Evolutionary conservation across 2,329 filamentous ascomycete genomes (phyloP).

Genomic region (Fusarium globosum): DNA sequence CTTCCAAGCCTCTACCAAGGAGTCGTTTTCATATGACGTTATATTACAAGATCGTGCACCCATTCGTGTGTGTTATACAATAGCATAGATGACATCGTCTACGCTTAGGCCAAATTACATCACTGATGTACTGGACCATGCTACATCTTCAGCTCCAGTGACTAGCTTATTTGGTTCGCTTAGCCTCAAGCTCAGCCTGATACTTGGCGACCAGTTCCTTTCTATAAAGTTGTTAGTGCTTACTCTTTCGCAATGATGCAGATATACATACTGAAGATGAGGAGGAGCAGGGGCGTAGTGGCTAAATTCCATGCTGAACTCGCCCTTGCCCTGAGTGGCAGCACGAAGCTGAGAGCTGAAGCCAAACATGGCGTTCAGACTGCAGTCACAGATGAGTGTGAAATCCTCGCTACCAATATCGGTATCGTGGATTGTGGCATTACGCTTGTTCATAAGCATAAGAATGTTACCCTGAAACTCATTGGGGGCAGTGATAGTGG

Average conservation of each 20-base stretch:
- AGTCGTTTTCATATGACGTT: conserved; percentile 33
- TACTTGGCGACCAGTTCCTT: conserved; percentile 70
- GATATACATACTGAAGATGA: conserved; percentile 81
- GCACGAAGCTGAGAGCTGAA: conserved; percentile 92
- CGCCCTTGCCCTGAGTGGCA: conserved; percentile 96
- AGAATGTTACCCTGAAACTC: conserved; percentile 99
- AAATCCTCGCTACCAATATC: conserved; percentile 96
- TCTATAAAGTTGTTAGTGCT: conserved; percentile 49
- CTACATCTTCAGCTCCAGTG: not conserved
- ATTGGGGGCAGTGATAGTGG: conserved; percentile 91
- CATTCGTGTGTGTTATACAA: conserved; percentile 42
- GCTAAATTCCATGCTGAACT: conserved; percentile 99
- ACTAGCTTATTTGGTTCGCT: conserved; percentile 61
- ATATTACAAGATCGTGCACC: conserved; percentile 45
- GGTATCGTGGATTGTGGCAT: conserved; percentile 93
- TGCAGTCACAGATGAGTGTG: conserved; percentile 90
- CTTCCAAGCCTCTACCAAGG: conserved; percentile 16
- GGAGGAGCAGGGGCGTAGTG: conserved; percentile 90
- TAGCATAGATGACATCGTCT: conserved; percentile 12
- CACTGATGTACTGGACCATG: not conserved
- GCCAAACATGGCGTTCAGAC: conserved; percentile 96
- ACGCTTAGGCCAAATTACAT: conserved; percentile 19
- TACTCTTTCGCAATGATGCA: not conserved
- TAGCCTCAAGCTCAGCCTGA: conserved; percentile 67
- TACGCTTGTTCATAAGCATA: conserved; percentile 95